Percentiles rank a stretch among this genome's conserved stretches.
These are phyloP conservation scores for Aspergillus bombycis DNA, from an alignment of 2,329 filamentous ascomycete species.

Conservation along the genomic window DNA sequence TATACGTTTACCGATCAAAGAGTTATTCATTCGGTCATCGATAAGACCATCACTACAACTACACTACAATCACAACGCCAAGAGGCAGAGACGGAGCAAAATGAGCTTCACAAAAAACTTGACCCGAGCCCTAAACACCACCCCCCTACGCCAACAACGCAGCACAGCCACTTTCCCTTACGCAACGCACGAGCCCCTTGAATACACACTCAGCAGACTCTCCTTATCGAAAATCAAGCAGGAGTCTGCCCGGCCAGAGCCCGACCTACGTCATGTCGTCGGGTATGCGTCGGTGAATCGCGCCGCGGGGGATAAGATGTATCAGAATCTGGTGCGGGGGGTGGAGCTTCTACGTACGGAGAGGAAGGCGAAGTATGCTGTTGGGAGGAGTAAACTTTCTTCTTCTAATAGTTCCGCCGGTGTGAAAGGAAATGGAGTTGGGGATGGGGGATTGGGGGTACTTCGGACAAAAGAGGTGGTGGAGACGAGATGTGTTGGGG, in stretches of 20 bases:
- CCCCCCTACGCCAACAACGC: background rate
- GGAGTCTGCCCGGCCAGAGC: background rate
- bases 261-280: background rate
- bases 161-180: background rate
- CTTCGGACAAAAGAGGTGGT: background rate
- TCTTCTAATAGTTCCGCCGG: background rate
- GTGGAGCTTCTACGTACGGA: background rate
- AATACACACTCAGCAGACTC: background rate
- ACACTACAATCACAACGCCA: background rate
- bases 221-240: background rate
- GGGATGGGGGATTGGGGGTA: background rate
- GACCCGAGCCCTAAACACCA: background rate
- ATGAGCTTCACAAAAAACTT: conserved; percentile 6
- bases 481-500: background rate
- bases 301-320: background rate
- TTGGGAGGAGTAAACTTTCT: background rate
- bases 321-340: background rate
- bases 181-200: background rate
- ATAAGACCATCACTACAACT: background rate
- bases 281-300: conserved; percentile 4
- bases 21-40: background rate
- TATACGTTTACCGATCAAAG: background rate
- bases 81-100: background rate
- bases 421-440: background rate
- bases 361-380: background rate